Percentiles rank a stretch among this genome's conserved stretches.
phyloP scores from a whole-genome alignment of 176 grass and related monocot genomes.

The Zoysia pacifica region DNA sequence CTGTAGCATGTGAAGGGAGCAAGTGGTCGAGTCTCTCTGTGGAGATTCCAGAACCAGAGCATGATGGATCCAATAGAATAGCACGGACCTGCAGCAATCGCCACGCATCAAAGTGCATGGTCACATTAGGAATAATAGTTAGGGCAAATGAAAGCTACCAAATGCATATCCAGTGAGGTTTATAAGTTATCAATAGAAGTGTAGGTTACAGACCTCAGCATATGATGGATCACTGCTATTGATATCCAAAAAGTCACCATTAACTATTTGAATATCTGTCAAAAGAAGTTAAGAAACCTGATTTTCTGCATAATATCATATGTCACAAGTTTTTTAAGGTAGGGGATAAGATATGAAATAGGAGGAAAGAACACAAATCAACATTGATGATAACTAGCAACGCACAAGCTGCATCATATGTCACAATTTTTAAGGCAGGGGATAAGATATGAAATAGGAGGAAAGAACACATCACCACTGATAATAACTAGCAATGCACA shows the following conservation, averaged over 20 bases:
- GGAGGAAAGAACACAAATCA: not conserved
- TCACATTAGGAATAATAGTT: slow-evolving; percentile 9
- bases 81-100: slow-evolving; percentile 63
- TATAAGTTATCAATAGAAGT: slow-evolving; percentile 8
- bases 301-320: slow-evolving; percentile 30
- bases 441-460: slow-evolving; percentile 1
- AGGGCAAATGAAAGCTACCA: slow-evolving; percentile 1
- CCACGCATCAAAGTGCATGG: not conserved
- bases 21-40: slow-evolving; percentile 85
- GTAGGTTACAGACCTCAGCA: slow-evolving; percentile 56
- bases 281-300: slow-evolving; percentile 47
- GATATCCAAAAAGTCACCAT: slow-evolving; percentile 86
- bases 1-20: slow-evolving; percentile 78
- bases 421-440: not conserved
- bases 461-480: slow-evolving; percentile 1
- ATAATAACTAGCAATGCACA: slow-evolving; percentile 11
- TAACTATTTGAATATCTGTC: slow-evolving; percentile 71
- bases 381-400: slow-evolving; percentile 8
- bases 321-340: not conserved
- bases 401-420: slow-evolving; percentile 1
- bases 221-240: slow-evolving; percentile 54
- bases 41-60: slow-evolving; percentile 95
- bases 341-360: not conserved
- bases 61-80: slow-evolving; percentile 89
- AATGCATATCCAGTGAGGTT: not conserved